Evolutionary conservation across 1,139 yeast genomes (phyloP), one percentile per base, ranked within the genome.

Genomic region (Zhuliangozyma blackwelliae): DNA sequence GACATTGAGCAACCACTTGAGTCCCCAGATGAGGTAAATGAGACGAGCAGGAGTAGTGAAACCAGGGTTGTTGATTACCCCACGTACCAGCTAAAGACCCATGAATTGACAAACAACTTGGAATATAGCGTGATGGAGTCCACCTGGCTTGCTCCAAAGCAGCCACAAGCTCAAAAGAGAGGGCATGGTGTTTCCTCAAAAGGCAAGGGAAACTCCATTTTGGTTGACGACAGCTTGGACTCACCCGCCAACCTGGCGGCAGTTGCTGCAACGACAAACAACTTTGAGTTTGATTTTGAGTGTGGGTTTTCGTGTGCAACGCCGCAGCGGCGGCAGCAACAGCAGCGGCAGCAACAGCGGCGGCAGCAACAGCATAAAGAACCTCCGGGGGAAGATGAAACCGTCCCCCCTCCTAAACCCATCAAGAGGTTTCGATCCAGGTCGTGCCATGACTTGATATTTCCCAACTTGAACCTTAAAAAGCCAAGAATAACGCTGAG

Each of bases 1-100:
- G 82, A 89, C 62, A 83, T 92, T 72, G 92, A 81, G 45, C 94
- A 12, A n/a, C 9, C 7, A 10, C 2, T 10, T 20, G 29, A 12
- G 7, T 12, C 28, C 21, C 13, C 7, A 6, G 16, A 13, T 11
- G 16, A 31, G 13, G 27, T 35, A 7, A 23, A 23, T 2, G 16
- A 26, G 10, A 22, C 29, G 10, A 32, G 20, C 8, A 31, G 33
- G 25, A 35, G 33, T 1, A 27, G 40, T 2, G n/a, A n/a, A n/a
- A n/a, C n/a, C n/a, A n/a, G n/a, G n/a, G 35, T 32, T 3, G 22
- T 41, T 10, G 38, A 40, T 25, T 37, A 31, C 29, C 40, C 45
- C n/a, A 39, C 42, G 31, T 37, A 38, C 3, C 31, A 34, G 8
- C 29, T 44, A 21, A 39, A 39, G 20, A 25, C 43, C 2, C 42